Evolutionary conservation across 257 asterid genomes (phyloP), one percentile per base, ranked within the genome.

Genomic region (Ehretia macrophylla): DNA sequence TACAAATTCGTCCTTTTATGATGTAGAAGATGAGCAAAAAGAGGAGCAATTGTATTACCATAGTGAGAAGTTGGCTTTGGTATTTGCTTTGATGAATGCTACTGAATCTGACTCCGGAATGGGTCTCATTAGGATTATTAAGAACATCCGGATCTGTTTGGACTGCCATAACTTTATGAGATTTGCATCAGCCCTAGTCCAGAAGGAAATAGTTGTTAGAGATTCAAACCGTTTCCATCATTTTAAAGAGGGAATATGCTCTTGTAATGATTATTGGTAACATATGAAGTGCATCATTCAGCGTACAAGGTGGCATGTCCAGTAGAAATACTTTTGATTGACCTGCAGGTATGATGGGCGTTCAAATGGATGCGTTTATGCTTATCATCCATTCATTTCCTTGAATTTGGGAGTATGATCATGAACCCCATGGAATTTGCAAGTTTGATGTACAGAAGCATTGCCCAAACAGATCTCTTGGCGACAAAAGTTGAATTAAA

Each of bases 121-220:
- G 38, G 66, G 45, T 32, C 75, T 69, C 37, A 65, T 86, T 19
- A 84, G 73, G 58, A 90, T 90, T 59, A 77, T 80, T 65, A 85
- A 87, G 83, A 85, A 85, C 51, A 77, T 77, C 56, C 76, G 82
- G 20, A 84, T 85, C 67, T 87, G 96, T 62, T 76, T 70, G 51
- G 97, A 89, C 71, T 89, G 97, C 66, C 97, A 86, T 73, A 89
- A 73, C 72, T 89, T 89, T 50, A 86, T 89, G 91, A 78, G 72
- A 65, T 62, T 86, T n/a, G 80, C 86, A 10, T 89, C 97, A 11
- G 70, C 55, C 53, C 76, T 80, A 19, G 73, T 82, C 21, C 77
- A 49, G 66, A 81, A 66, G 71, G 81, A 68, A 45, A 86, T 89
- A 51, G 35, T 89, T 38, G 83, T 89, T 8, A 78, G 97, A 69